Evolutionary conservation across 2,329 filamentous ascomycete genomes (phyloP).

Genomic region (Nigrograna mackinnonii): DNA sequence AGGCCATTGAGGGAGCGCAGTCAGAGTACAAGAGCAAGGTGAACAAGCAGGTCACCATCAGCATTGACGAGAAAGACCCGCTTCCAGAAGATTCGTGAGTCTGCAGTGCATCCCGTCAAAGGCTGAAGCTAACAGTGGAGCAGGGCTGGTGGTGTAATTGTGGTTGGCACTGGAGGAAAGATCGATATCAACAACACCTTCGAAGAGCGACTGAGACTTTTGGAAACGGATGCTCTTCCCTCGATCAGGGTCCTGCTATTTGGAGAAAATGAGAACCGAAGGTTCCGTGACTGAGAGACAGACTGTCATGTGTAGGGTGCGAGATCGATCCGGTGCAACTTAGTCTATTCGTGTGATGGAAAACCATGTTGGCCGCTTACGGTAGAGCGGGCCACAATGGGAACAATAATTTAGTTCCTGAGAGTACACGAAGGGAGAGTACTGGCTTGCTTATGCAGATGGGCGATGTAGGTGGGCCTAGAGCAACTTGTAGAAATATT

Average conservation of each 20-base stretch:
- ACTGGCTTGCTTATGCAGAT: too few species aligned
- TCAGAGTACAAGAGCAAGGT: conserved; percentile 83
- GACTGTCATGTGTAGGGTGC: too few species aligned
- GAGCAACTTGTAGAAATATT: too few species aligned
- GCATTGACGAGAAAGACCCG: conserved; percentile 77
- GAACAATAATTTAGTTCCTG: too few species aligned
- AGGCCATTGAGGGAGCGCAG: conserved; percentile 75
- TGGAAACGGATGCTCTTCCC: conserved; percentile 84
- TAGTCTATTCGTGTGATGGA: too few species aligned
- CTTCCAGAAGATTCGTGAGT: conserved; percentile 83
- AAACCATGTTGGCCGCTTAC: too few species aligned
- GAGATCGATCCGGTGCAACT: not conserved
- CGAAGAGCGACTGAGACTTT: conserved; percentile 82
- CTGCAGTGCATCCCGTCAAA: too few species aligned
- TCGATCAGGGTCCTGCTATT: conserved; percentile 85
- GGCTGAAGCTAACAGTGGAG: conserved; percentile 9
- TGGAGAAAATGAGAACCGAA: conserved; percentile 92
- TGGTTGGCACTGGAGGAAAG: conserved; percentile 84
- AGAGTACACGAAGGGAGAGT: too few species aligned
- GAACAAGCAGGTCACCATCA: conserved; percentile 69
- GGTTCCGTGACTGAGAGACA: conserved; percentile 87
- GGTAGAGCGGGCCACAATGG: too few species aligned
- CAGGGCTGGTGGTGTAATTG: conserved; percentile 81
- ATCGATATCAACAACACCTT: conserved; percentile 99
- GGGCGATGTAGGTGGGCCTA: too few species aligned